A percentile compares a stretch with the other conserved stretches of the same genome.
These are phyloP conservation scores for Moesziomyces sp. DNA, from an alignment of 1,284 basidiomycete genomes.

Conservation along the genomic window DNA sequence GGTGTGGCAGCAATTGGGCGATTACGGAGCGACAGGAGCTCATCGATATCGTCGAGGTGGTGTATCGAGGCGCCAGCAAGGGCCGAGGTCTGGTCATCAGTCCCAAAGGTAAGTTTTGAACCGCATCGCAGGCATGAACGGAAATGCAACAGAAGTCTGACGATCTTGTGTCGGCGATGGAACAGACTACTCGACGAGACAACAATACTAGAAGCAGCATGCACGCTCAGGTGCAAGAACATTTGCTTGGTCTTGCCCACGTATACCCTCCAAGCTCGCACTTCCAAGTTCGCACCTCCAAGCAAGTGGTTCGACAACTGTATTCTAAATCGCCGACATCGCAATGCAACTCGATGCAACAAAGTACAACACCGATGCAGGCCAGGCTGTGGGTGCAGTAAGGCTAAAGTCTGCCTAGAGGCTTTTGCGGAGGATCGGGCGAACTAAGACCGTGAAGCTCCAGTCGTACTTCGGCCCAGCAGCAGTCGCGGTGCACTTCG, in stretches of 20 bases:
- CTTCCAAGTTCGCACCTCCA: neutral
- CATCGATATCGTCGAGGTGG: conserved; percentile 98
- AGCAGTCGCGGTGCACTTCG: too few species aligned
- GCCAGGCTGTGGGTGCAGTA: too few species aligned
- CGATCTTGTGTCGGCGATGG: neutral
- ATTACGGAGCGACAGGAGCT: conserved; percentile 70
- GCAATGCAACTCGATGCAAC: too few species aligned
- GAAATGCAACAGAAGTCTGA: neutral
- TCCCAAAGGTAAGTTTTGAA: conserved; percentile 78
- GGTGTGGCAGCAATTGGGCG: conserved; percentile 57
- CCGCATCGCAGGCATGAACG: neutral
- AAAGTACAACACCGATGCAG: too few species aligned
- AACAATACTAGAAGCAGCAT: conserved; percentile 42
- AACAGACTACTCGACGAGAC: conserved; percentile 60
- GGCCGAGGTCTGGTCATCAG: conserved; percentile 97
- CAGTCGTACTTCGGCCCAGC: too few species aligned
- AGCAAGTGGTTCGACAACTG: neutral
- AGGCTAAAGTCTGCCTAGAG: too few species aligned
- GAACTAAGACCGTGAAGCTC: too few species aligned
- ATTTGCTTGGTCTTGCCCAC: neutral
- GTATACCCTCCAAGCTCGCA: neutral
- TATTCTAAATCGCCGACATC: too few species aligned
- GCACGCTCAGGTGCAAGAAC: neutral
- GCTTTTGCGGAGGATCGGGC: too few species aligned
- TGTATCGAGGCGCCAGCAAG: conserved; percentile 96